Evolutionary conservation across 441 rosid species (phyloP), one percentile per base, ranked within the genome.

Genomic region (Populus hybrid): DNA sequence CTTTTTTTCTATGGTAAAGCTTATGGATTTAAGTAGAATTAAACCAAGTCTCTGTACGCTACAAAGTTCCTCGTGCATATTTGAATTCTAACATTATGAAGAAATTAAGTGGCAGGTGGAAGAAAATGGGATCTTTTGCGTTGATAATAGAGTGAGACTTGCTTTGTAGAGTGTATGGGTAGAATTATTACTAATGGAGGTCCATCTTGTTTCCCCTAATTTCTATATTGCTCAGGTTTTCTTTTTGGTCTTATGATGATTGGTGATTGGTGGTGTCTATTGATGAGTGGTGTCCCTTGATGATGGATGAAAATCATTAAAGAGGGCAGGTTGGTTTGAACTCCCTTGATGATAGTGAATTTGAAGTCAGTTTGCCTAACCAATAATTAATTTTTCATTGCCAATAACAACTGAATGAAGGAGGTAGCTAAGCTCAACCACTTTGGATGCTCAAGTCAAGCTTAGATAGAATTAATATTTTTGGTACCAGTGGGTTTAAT

Each of bases 291-390:
- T 61, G 23, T 19, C 14, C 14, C 30, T 23, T 65, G 34, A 12
- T 21, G 30, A 65, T 65, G 16, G 68, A 23, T 23, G 30, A 3
- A 26, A 65, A 7, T 21, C 28, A 65, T 65, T 24, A 21, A 65
- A 65, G 34, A 21, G 14, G 26, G 53, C 53, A 40, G 18, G 14
- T 65, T 36, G n/a, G 61, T 40, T 46, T 78, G 50, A 69, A 46
- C 72, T 26, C 61, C 65, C 16, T 50, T n/a, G n/a, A 38, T 12
- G 42, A 66, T 63, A n/a, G 67, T n/a, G 40, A 71, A 77, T 46
- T 26, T 21, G 50, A 71, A 65, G 14, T 36, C 35, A 46, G 19
- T 38, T 65, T 21, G 24, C 53, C 71, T 35, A 4, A 12, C 64
- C 18, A 57, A 34, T 65, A 21, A 9, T 21, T 65, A 11, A 7